phyloP scores from a whole-genome alignment of 805 yeast genomes.

The Naumovozyma castellii region DNA sequence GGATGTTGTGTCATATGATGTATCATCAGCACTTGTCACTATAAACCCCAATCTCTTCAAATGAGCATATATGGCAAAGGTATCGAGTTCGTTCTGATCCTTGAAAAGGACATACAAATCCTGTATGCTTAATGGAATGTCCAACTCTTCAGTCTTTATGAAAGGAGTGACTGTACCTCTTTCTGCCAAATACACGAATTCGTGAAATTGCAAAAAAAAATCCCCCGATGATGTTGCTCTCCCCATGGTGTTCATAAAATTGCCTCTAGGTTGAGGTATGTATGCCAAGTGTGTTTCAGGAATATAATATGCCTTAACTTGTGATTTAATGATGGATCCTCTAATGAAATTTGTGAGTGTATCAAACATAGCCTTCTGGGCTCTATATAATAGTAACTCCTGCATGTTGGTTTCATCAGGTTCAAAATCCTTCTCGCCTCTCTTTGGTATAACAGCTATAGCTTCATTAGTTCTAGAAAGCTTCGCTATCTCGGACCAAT shows the following conservation, averaged over 20 bases:
- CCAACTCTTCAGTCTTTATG: slow-evolving; percentile 20
- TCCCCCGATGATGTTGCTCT: slow-evolving; percentile 38
- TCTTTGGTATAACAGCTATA: slow-evolving; percentile 40
- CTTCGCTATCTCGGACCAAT: slow-evolving; percentile 40
- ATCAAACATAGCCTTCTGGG: slow-evolving; percentile 62
- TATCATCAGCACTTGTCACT: slow-evolving; percentile 32
- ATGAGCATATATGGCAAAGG: slow-evolving; percentile 60
- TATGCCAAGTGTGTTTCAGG: slow-evolving; percentile 28
- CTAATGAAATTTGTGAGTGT: slow-evolving; percentile 45
- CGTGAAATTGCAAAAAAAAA: slow-evolving; percentile 52
- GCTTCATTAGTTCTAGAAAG: slow-evolving; percentile 14
- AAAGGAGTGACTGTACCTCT: slow-evolving; percentile 56
- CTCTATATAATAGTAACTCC: slow-evolving; percentile 35
- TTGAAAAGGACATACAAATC: slow-evolving; percentile 48
- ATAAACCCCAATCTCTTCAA: slow-evolving; percentile 73
- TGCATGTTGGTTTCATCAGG: slow-evolving; percentile 67
- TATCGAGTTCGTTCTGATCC: slow-evolving; percentile 37
- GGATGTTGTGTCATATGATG: slow-evolving; percentile 4
- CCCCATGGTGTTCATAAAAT: slow-evolving; percentile 68
- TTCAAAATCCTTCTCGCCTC: slow-evolving; percentile 81
- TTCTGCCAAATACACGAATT: slow-evolving; percentile 67
- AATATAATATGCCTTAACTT: slow-evolving; percentile 43
- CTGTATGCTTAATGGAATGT: slow-evolving; percentile 46
- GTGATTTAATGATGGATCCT: slow-evolving; percentile 40
- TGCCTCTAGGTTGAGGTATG: slow-evolving; percentile 53